Base-by-base conservation (phyloP, 148 eudicot genomes). In the Gaultheria prostrata region DNA sequence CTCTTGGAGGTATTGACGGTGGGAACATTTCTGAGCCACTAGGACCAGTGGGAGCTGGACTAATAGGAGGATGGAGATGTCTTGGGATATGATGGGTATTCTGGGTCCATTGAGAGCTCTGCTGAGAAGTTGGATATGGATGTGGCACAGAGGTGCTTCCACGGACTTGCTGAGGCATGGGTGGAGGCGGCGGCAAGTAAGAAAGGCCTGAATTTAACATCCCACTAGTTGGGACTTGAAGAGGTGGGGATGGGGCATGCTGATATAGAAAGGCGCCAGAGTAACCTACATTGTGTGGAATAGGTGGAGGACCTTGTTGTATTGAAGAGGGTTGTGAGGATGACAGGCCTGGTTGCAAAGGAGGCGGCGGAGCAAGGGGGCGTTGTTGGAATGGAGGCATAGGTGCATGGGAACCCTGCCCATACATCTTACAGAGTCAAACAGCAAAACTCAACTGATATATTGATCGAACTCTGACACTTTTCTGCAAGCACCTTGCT, bases 401-500 rank as follows among this genome's bases (percentile, higher is more conserved):
- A 33, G 92, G 89, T 61, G 88, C 77, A 28, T 88, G 89, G 80
- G 90, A 88, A 87, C 90, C 93, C 85, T 90, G 95, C 73, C 91
- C 97, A 86, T 61, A 86, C 70, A 83, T 94, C 81, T 86, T 77
- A 65, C 82, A 87, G 88, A 87, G 83, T 83, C 85, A 74, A 84
- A 69, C 17, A 57, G 54, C 74, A 24, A 83, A 53, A 59, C 20
- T 18, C 45, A 59, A 45, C 57, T 48, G 20, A 12, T 57, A 51
- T 81, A 71, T 79, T 76, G 74, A 33, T 59, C 49, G 30, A 76
- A 49, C 61, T 59, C 50, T 74, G 73, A 11, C 15, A 80, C 45
- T 14, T 30, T 71, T 54, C 61, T 32, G 35, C 51, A 53, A n/a
- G 65, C 74, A 72, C 82, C 54, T 59, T 54, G 82, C 24, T 21